These are phyloP conservation scores for Saccharomycopsis sp. DNA, from an alignment of 805 yeast genomes.

Conservation along the genomic window DNA sequence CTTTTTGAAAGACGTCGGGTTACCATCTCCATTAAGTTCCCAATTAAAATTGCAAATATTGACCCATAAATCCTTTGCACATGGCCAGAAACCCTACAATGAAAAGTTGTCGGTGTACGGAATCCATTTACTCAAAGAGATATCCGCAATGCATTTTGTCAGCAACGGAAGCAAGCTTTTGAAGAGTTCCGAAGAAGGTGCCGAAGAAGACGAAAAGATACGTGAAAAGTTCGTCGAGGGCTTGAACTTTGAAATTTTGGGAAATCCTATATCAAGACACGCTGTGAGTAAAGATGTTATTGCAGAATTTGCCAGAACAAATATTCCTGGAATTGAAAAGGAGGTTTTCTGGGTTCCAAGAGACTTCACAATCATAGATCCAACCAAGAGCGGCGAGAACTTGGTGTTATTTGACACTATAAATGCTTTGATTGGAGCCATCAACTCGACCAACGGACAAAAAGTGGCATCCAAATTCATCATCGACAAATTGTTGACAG, in stretches of 20 bases:
- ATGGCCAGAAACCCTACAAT: slow-evolving; percentile 83
- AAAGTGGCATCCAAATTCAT: slow-evolving; percentile 52
- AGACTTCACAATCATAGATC: slow-evolving; percentile 38
- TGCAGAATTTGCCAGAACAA: slow-evolving; percentile 45
- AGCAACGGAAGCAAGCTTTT: slow-evolving; percentile 10
- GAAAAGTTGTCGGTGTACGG: slow-evolving; percentile 78
- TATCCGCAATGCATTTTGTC: slow-evolving; percentile 38
- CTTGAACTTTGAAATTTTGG: slow-evolving; percentile 52
- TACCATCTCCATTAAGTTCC: slow-evolving; percentile 29
- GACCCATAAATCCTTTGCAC: slow-evolving; percentile 93
- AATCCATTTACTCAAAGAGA: slow-evolving; percentile 48
- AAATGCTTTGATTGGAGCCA: slow-evolving; percentile 63
- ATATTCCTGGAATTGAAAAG: slow-evolving; percentile 36
- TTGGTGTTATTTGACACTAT: slow-evolving; percentile 48
- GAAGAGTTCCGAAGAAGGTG: slow-evolving; percentile 7
- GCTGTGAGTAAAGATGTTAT: slow-evolving; percentile 44
- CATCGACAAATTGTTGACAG: slow-evolving; percentile 40
- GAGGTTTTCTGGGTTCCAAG: slow-evolving; percentile 63
- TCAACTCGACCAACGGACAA: slow-evolving; percentile 56
- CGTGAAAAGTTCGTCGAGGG: slow-evolving; percentile 33
- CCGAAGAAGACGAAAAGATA: slow-evolving; percentile 30
- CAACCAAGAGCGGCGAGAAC: slow-evolving; percentile 48
- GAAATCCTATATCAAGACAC: slow-evolving; percentile 46
- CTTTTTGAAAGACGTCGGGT: slow-evolving; percentile 35
- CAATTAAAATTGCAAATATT: slow-evolving; percentile 65